phyloP scores from a whole-genome alignment of 768 basidiomycete genomes.

The Hortiboletus flavorubellus region DNA sequence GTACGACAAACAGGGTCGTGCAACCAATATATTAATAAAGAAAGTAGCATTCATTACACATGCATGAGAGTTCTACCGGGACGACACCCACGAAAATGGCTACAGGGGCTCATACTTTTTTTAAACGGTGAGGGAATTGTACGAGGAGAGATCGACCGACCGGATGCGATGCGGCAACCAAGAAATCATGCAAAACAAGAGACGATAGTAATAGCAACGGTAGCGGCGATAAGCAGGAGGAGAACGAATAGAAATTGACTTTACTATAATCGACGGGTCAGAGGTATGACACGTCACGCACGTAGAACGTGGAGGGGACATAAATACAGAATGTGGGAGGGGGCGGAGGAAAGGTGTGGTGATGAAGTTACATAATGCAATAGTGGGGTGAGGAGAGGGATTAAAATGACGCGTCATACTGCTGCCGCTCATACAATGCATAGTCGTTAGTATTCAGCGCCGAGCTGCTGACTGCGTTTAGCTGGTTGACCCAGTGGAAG shows the following conservation, averaged over 20 bases:
- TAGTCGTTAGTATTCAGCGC: conserved; percentile 27
- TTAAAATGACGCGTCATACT: conserved; percentile 15
- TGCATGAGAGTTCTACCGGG: neutral
- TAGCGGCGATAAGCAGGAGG: neutral
- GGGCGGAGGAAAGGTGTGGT: neutral
- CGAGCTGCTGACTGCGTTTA: conserved; percentile 16
- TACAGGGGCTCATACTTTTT: neutral
- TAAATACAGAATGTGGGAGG: neutral
- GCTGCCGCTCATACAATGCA: conserved; percentile 21
- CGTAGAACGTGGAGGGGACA: neutral
- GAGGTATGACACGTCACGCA: neutral
- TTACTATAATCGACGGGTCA: neutral
- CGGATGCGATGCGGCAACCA: neutral
- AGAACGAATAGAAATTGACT: neutral
- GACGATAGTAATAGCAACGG: neutral
- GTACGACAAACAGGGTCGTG: neutral
- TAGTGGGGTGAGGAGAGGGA: neutral
- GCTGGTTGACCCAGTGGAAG: conserved; percentile 36
- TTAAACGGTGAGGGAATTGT: neutral
- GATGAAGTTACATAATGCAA: neutral
- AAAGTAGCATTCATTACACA: neutral
- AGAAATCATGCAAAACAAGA: neutral
- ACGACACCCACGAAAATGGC: neutral
- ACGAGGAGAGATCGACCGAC: neutral
- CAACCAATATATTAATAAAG: neutral